These are phyloP conservation scores for Amesomyces nigricolor DNA, from an alignment of 2,329 filamentous ascomycete species.

Conservation along the genomic window DNA sequence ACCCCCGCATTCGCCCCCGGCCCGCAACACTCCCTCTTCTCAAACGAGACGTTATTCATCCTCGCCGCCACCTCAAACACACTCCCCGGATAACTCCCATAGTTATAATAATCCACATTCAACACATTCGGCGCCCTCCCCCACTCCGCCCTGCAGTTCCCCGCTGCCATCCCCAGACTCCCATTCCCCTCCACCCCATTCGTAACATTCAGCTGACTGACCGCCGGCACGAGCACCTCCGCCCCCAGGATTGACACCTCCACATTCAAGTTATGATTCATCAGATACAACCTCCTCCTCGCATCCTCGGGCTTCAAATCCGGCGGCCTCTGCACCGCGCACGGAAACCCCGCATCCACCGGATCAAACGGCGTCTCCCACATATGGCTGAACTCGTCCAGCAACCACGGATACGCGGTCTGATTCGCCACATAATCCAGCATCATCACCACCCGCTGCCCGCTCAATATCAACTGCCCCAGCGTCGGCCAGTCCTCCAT, in stretches of 20 bases:
- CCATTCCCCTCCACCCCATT: slow-evolving; percentile 62
- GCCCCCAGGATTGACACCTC: slow-evolving; percentile 62
- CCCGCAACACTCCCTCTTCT: slow-evolving; percentile 51
- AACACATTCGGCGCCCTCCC: slow-evolving; percentile 67
- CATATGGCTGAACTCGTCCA: slow-evolving; percentile 82
- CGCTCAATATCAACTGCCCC: slow-evolving; percentile 64
- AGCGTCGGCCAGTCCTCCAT: slow-evolving; percentile 79
- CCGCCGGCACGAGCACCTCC: slow-evolving; percentile 65
- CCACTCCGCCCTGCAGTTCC: slow-evolving; percentile 60
- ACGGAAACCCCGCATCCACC: slow-evolving; percentile 61
- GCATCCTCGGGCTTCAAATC: slow-evolving; percentile 49
- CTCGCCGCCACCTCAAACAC: slow-evolving; percentile 69
- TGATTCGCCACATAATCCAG: slow-evolving; percentile 84
- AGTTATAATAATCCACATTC: slow-evolving; percentile 82
- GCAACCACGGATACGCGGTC: slow-evolving; percentile 69
- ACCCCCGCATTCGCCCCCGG: slow-evolving; percentile 41
- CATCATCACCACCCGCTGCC: slow-evolving; percentile 71
- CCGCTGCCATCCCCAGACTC: slow-evolving; percentile 58
- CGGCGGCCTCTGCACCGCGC: slow-evolving; percentile 70
- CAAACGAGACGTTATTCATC: slow-evolving; percentile 69
- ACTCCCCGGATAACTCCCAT: slow-evolving; percentile 58
- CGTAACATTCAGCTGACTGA: slow-evolving; percentile 62
- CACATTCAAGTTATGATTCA: slow-evolving; percentile 88
- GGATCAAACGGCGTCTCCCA: slow-evolving; percentile 90
- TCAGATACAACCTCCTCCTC: slow-evolving; percentile 65